Evolutionary conservation across 2,329 filamentous ascomycete species (phyloP), one percentile per base, ranked within the genome.

Genomic region (Sarocladium brachiariae): DNA sequence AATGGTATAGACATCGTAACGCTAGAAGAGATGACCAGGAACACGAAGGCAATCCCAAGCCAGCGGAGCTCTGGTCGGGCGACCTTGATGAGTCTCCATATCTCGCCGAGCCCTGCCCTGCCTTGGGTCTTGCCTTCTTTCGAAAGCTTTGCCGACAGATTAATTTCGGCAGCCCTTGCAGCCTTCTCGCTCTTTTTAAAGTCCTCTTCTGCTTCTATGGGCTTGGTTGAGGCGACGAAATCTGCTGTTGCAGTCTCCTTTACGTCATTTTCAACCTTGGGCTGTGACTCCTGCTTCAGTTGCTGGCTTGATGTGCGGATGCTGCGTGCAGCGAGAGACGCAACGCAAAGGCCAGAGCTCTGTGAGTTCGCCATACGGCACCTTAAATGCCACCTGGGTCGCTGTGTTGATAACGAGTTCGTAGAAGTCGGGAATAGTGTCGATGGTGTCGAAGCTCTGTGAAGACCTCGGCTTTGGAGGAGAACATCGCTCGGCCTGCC

Each of bases 1-100:
- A 96, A 96, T 1, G 93, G 93, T 53, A 99, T 88, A 2, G 89
- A 91, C 87, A 99, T 95, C 52, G 91, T 95, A 58, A 99, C 90
- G 49, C 83, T 80, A 3, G 92, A 97, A 14, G 92, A 96, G 55
- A 96, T 77, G 52, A 99, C 76, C 48, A 99, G 76, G 63, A 96
- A 87, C 51, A 86, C 65, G 64, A 97, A 92, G 3, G 95, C 95
- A 56, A 87, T 68, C 6, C 75, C 77, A 14, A 99, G 81, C 67
- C 87, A 86, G 63, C 77, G 84, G 25, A 87, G 71, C 70, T 99
- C 93, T 2, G 92, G 92, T 51, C 81, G 78, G 11, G 93, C 93
- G 63, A 99, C 93, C 68, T 85, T 89, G 65, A 99, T 77, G 60
- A 99, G 72, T 49, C 93, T 82, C 83, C 84, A 87, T 58, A 97